Base-by-base conservation (phyloP, 306 rosid genomes). In the Sophora flavescens region DNA sequence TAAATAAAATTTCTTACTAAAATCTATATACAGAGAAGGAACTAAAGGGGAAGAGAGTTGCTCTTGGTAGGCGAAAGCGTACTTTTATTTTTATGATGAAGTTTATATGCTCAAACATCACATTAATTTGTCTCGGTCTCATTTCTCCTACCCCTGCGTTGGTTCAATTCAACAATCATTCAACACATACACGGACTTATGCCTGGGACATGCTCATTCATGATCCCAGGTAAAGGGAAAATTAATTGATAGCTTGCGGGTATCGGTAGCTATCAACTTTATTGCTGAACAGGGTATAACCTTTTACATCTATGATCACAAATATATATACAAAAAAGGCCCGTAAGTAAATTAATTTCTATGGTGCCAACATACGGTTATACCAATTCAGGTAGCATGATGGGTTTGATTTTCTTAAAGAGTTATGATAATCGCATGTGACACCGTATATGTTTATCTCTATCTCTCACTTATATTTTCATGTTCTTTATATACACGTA, bases 371-470 rank as follows among this genome's bases (percentile, higher is more conserved):
- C n/a, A 15, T 14, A 45, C 36, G 53, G 17, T 14, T 47, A 16
- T 47, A 13, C 13, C 38, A 6, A 3, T 6, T 14, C 41, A n/a
- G n/a, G 26, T 80, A 38, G 44, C 5, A n/a, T n/a, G n/a, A 58
- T 28, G 58, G 58, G 33, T 7, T 56, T 60, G 81, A 53, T 75
- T 81, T 60, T 59, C 64, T 30, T 48, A 32, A 30, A 15, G n/a
- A n/a, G n/a, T n/a, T n/a, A n/a, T n/a, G n/a, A n/a, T n/a, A n/a
- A n/a, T n/a, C n/a, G n/a, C n/a, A n/a, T n/a, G n/a, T n/a, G n/a
- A n/a, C n/a, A n/a, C n/a, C n/a, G n/a, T n/a, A n/a, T n/a, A n/a
- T n/a, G n/a, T n/a, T n/a, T n/a, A n/a, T n/a, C n/a, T n/a, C n/a
- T n/a, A n/a, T n/a, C n/a, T n/a, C n/a, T n/a, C n/a, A n/a, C n/a